Evolutionary conservation across 2,329 filamentous ascomycete species (phyloP), one percentile per base, ranked within the genome.

Genomic region (Curvularia sp.): DNA sequence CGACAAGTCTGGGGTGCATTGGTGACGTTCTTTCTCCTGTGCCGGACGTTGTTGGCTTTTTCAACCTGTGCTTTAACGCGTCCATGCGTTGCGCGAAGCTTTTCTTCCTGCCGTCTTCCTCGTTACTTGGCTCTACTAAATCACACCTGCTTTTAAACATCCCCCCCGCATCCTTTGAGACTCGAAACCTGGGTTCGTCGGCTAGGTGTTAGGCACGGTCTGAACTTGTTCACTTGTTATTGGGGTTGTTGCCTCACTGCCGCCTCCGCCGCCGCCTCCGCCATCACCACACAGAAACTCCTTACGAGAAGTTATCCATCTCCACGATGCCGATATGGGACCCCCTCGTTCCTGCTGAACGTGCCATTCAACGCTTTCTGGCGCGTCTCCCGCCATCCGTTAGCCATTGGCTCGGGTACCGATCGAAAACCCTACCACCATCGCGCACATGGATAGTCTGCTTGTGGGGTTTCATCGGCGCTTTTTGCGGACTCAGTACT

Each of bases 371-470:
- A 39, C 61, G 54, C 19, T 66, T 60, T 18, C 67, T 75, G 45
- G 49, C 68, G 10, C 65, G 80, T 39, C 73, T 96, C 1, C 92
- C 92, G 0, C 80, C 80, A 55, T 84, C 84, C 1, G 70, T 94
- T 25, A 84, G 89, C n/a, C 85, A 86, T 66, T 89, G 91, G 70
- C 78, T 96, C 5, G 80, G 80, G 39, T 77, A 80, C 51, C 73
- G 80, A 27, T 64, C 69, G 15, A 61, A 71, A 32, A 59, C 73
- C 9, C 51, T 63, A n/a, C 54, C 70, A 32, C 64, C 73, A 6
- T 69, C 72, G 13, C 67, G 57, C 63, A 58, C 64, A 59, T 61
- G 65, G 73, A n/a, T 67, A 69, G 34, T 80, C 42, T 80, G 75
- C 60, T 58, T 78, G 7, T 78, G 78, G 66, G 77, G 78, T 2